A percentile compares a stretch with the other conserved stretches of the same genome.
phyloP scores from a whole-genome alignment of 148 eudicot species.

The Pouteria glomerata region DNA sequence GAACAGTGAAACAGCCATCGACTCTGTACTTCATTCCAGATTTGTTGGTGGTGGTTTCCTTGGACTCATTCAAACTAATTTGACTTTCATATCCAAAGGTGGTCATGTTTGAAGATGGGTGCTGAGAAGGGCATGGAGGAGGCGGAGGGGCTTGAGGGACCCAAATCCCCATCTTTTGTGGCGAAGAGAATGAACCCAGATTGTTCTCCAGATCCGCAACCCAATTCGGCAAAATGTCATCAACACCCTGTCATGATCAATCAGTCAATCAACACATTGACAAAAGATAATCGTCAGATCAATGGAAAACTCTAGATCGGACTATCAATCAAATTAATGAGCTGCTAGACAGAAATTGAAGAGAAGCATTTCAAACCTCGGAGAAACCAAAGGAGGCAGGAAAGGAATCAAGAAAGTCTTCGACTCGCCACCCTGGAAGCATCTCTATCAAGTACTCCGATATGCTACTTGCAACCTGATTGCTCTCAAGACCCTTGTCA shows the following conservation, averaged over 20 bases:
- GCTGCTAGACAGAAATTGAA: not conserved
- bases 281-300: not conserved
- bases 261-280: no score
- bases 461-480: constrained; percentile 40
- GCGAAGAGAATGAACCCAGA: constrained; percentile 13
- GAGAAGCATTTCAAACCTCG: constrained; percentile 32
- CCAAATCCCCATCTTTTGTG: constrained; percentile 36
- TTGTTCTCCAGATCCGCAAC: constrained; percentile 36
- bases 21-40: constrained; percentile 33
- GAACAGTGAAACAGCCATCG: constrained; percentile 53
- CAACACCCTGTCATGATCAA: constrained; percentile 26
- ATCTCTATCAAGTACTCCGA: constrained; percentile 76
- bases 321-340: no score
- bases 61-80: constrained; percentile 21
- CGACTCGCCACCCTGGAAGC: constrained; percentile 83
- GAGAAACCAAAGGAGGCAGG: constrained; percentile 30
- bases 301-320: not conserved
- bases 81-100: constrained; percentile 25
- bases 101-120: constrained; percentile 16
- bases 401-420: constrained; percentile 56
- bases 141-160: constrained; percentile 61
- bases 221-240: constrained; percentile 27
- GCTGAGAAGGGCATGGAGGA: no score
- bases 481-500: constrained; percentile 12
- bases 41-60: constrained; percentile 22